Conservation (phyloP, 2,329 filamentous ascomycete species). For the Epichloe festucae region DNA sequence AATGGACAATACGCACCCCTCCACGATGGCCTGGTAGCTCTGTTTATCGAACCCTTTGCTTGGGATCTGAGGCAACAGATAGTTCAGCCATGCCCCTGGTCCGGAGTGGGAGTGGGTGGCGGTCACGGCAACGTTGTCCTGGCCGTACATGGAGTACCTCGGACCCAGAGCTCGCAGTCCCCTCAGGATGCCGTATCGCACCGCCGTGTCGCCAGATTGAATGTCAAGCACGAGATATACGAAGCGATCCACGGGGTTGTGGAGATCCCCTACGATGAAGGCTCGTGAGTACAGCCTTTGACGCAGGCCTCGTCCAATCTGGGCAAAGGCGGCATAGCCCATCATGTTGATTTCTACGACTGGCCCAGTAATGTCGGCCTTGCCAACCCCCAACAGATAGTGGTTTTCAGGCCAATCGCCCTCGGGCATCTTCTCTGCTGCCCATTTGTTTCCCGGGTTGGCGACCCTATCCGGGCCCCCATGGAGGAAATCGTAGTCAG, state of each 20-base stretch:
- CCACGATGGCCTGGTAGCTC: slow-evolving; percentile 76
- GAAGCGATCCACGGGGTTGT: slow-evolving; percentile 55
- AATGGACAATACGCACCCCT: slow-evolving; percentile 70
- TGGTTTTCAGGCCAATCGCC: slow-evolving; percentile 8
- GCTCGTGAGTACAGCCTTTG: slow-evolving; percentile 78
- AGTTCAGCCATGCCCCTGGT: slow-evolving; percentile 85
- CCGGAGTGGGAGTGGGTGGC: slow-evolving; percentile 87
- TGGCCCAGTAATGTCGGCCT: slow-evolving; percentile 49
- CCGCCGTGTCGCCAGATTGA: slow-evolving; percentile 72
- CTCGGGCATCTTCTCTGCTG: slow-evolving; percentile 5
- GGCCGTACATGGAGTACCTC: slow-evolving; percentile 57
- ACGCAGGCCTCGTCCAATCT: slow-evolving; percentile 70
- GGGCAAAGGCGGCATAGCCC: slow-evolving; percentile 69
- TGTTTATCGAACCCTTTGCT: slow-evolving; percentile 75
- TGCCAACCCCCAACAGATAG: slow-evolving; percentile 40
- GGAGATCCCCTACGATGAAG: slow-evolving; percentile 66
- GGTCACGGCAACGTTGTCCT: slow-evolving; percentile 74
- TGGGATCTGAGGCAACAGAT: slow-evolving; percentile 78
- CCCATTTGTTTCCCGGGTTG: slow-evolving; percentile 7
- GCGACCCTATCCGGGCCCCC: slow-evolving; percentile 1
- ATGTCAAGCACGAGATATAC: slow-evolving; percentile 82
- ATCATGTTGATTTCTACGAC: slow-evolving; percentile 84
- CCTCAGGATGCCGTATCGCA: slow-evolving; percentile 70
- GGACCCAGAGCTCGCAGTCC: slow-evolving; percentile 53
- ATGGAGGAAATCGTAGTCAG: slow-evolving; percentile 3